These are phyloP conservation scores for Corymbia citriodora DNA, from an alignment of 441 rosid genomes.

Conservation along the genomic window DNA sequence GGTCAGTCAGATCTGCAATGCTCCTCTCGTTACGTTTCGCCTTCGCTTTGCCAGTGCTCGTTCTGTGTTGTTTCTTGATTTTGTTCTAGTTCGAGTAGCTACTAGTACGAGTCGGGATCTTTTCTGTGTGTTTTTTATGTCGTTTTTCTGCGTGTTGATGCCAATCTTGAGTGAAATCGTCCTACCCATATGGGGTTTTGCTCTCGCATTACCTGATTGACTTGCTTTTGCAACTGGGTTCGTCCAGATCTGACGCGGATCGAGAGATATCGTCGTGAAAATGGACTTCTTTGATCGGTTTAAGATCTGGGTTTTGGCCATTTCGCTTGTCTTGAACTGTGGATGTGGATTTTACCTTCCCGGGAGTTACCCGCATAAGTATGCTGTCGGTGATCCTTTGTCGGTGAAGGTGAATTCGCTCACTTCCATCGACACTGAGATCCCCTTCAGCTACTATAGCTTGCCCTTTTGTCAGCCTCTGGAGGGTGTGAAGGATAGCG, in stretches of 20 bases:
- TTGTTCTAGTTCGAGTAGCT: neutral
- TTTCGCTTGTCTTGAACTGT: constrained; percentile 29
- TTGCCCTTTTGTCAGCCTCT: constrained; percentile 65
- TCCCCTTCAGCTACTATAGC: constrained; percentile 79
- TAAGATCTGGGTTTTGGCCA: constrained; percentile 46
- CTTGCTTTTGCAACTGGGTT: constrained; percentile 31
- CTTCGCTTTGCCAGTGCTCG: neutral
- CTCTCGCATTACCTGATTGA: neutral
- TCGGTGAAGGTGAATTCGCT: constrained; percentile 85
- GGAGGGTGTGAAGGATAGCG: constrained; percentile 78
- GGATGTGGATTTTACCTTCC: constrained; percentile 66
- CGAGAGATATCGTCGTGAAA: neutral
- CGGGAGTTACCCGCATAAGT: constrained; percentile 76
- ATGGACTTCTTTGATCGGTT: constrained; percentile 38
- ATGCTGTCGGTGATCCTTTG: constrained; percentile 39
- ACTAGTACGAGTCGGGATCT: neutral
- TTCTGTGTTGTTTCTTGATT: neutral
- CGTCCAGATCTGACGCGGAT: constrained; percentile 41
- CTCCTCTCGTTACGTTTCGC: neutral
- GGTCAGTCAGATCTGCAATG: neutral
- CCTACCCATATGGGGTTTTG: neutral
- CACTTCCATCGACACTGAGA: constrained; percentile 78
- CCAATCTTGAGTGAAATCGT: neutral
- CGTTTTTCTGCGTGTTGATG: neutral
- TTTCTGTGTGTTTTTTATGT: neutral